Conservation (phyloP, 2,329 filamentous ascomycete genomes). For the Allantophomopsis cytisporea region DNA sequence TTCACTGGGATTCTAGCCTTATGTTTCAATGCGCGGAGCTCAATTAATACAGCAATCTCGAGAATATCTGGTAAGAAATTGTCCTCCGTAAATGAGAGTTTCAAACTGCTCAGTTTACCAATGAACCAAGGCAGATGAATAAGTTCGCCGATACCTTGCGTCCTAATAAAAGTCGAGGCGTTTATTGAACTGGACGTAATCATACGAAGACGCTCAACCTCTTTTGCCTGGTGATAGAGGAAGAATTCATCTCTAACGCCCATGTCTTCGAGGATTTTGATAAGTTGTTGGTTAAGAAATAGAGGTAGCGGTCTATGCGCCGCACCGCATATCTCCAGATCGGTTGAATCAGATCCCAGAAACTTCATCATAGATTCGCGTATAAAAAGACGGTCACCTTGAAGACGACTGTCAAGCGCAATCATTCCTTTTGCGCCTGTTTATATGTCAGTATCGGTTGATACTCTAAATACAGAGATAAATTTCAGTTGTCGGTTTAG, state of each 20-base stretch:
- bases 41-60: conserved; percentile 55
- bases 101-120: conserved; percentile 38
- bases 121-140: conserved; percentile 51
- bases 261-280: conserved; percentile 80
- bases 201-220: conserved; percentile 42
- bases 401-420: conserved; percentile 47
- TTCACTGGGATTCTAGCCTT: conserved; percentile 61
- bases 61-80: conserved; percentile 56
- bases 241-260: conserved; percentile 46
- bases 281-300: conserved; percentile 65
- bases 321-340: conserved; percentile 61
- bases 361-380: conserved; percentile 76
- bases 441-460: conserved; percentile 1
- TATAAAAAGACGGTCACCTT: conserved; percentile 44
- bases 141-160: conserved; percentile 43
- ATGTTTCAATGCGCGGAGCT: conserved; percentile 65
- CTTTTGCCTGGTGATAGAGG: conserved; percentile 45
- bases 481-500: background rate
- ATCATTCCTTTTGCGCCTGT: conserved; percentile 65
- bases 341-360: conserved; percentile 31
- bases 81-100: conserved; percentile 53
- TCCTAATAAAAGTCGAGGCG: conserved; percentile 51
- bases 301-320: conserved; percentile 54
- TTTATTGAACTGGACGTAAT: conserved; percentile 45
- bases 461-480: too few relatives aligned